These are phyloP conservation scores for Ophiostoma sp. DNA, from an alignment of 2,329 filamentous ascomycete species.

Conservation along the genomic window DNA sequence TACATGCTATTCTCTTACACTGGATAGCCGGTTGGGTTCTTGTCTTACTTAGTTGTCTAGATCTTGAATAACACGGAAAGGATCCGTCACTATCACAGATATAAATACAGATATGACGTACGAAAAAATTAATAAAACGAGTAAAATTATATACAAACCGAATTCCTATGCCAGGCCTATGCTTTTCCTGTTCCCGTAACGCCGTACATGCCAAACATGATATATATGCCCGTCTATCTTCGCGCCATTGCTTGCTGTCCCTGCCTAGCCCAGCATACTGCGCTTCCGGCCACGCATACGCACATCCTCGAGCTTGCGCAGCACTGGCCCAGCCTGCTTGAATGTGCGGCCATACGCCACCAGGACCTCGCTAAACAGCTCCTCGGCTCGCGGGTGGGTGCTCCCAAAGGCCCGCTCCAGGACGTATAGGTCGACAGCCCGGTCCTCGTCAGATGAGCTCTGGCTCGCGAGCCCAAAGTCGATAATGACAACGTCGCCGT, in stretches of 20 bases:
- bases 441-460: conserved; percentile 78
- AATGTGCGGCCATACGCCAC: conserved; percentile 67
- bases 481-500: conserved; percentile 80
- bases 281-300: conserved; percentile 90
- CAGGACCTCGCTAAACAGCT: conserved; percentile 67
- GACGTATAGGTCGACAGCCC: conserved; percentile 93
- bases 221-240: neutral
- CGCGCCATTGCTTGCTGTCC: too few species aligned
- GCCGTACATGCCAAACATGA: neutral
- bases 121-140: neutral
- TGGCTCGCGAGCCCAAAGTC: conserved; percentile 89
- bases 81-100: neutral
- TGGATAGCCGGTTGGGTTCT: too few species aligned
- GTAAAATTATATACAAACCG: neutral
- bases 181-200: neutral
- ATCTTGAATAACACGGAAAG: neutral
- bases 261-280: conserved; percentile 77
- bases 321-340: conserved; percentile 66
- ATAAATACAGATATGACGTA: neutral
- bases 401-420: conserved; percentile 90
- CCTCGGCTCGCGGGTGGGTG: conserved; percentile 82
- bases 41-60: neutral
- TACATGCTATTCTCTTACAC: too few species aligned
- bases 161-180: conserved; percentile 1
- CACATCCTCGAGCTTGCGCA: conserved; percentile 85